Evolutionary conservation across 768 basidiomycete species (phyloP).

Genomic region (Hebeloma cylindrosporum): DNA sequence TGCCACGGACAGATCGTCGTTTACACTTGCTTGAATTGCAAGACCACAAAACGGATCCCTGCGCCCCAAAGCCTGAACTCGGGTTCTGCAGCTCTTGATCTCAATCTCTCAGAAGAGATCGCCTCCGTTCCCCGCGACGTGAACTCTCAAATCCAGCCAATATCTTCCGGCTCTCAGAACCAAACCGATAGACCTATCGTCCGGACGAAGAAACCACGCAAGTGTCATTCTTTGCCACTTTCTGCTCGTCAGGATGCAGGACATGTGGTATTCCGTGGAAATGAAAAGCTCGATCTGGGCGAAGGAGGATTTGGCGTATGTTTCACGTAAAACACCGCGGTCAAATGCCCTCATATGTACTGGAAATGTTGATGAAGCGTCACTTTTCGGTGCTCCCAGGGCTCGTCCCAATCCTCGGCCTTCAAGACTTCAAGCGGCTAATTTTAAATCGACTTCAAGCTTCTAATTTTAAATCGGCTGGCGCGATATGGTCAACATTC

Average conservation of each 20-base stretch:
- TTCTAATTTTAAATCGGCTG: no score
- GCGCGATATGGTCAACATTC: no score
- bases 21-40: constrained; percentile 62
- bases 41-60: constrained; percentile 61
- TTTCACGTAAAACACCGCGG: constrained; percentile 7
- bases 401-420: no score
- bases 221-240: constrained; percentile 52
- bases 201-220: constrained; percentile 19
- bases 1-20: constrained; percentile 55
- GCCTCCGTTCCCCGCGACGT: not conserved
- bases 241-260: constrained; percentile 60
- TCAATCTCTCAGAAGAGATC: not conserved
- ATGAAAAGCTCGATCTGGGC: constrained; percentile 41
- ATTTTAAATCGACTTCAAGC: no score
- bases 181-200: not conserved
- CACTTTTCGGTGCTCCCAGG: not conserved
- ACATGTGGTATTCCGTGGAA: constrained; percentile 68
- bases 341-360: not conserved
- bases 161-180: no score
- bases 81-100: not conserved
- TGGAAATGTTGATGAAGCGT: not conserved
- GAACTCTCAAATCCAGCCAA: not conserved
- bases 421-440: no score
- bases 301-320: constrained; percentile 20
- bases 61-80: constrained; percentile 41